Percentiles rank a stretch among this genome's conserved stretches.
phyloP scores from a whole-genome alignment of 495 filamentous ascomycete species.

The Penicillium bovifimosum region DNA sequence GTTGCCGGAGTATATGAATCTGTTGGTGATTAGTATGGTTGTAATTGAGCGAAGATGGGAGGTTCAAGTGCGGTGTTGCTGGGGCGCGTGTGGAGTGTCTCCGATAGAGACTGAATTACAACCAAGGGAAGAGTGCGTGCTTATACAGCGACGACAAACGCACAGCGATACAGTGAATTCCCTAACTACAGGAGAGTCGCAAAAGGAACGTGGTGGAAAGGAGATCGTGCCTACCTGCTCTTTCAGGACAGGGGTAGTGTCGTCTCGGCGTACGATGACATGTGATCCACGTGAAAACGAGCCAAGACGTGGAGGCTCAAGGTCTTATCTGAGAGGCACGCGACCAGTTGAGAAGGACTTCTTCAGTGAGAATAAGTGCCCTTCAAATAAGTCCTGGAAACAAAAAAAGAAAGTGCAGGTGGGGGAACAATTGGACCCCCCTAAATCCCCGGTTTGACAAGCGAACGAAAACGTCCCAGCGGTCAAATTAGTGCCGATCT shows the following conservation, averaged over 20 bases:
- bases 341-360: constrained; percentile 9
- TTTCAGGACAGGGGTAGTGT: constrained; percentile 18
- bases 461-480: constrained; percentile 22
- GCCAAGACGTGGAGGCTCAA: constrained; percentile 1
- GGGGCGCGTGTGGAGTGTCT: neutral
- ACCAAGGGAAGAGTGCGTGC: neutral
- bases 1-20: constrained; percentile 28
- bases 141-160: neutral
- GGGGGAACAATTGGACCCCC: constrained; percentile 15
- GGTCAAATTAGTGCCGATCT: constrained; percentile 6
- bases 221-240: constrained; percentile 31
- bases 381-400: neutral
- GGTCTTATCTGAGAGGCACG: constrained; percentile 1
- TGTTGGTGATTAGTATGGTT: constrained; percentile 24
- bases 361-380: neutral
- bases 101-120: constrained; percentile 3
- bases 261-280: constrained; percentile 34
- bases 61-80: constrained; percentile 6
- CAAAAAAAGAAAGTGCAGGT: constrained; percentile 8
- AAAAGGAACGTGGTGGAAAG: constrained; percentile 4
- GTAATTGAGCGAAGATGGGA: neutral
- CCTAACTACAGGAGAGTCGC: constrained; percentile 6
- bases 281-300: constrained; percentile 13
- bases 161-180: constrained; percentile 5
- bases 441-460: constrained; percentile 14